Evolutionary conservation across 352 stramenopile species (phyloP).

Genomic region (Elongisporangium senticosum): DNA sequence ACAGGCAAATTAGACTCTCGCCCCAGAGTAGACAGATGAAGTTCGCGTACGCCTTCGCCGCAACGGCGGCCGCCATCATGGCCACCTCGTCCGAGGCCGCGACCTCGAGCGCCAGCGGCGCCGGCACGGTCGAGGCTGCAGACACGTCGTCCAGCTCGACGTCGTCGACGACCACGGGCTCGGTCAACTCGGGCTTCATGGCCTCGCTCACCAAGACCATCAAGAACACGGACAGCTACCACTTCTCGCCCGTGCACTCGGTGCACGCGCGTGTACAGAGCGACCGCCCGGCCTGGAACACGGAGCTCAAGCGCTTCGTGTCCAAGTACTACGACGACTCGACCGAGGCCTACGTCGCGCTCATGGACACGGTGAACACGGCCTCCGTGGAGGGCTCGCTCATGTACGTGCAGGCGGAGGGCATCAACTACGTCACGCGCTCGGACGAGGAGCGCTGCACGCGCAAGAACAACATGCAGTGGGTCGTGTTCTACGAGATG

Average conservation of each 20-base stretch:
- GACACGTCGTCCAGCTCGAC: conserved; percentile 4
- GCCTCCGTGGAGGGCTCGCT: conserved; percentile 75
- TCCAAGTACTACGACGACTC: conserved; percentile 50
- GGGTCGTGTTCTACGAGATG: conserved; percentile 82
- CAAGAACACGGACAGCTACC: conserved; percentile 31
- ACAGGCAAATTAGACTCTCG: no score
- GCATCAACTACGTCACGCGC: conserved; percentile 76
- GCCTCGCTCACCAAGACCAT: conserved; percentile 13
- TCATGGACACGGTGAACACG: conserved; percentile 81
- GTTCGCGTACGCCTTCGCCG: no score
- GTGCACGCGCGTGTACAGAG: conserved; percentile 73
- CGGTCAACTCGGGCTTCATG: conserved; percentile 32
- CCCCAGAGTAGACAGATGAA: no score
- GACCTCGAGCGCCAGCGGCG: conserved; percentile 8
- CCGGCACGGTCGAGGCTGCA: conserved; percentile 1
- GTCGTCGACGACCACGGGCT: conserved; percentile 15
- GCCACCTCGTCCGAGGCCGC: conserved; percentile 13
- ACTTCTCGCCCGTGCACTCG: conserved; percentile 67
- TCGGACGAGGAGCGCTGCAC: conserved; percentile 45
- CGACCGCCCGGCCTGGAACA: conserved; percentile 55
- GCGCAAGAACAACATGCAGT: conserved; percentile 79
- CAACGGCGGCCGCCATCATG: conserved; percentile 15
- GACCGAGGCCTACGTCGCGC: conserved; percentile 44
- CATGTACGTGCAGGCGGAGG: conserved; percentile 85
- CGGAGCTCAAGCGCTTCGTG: conserved; percentile 48